phyloP scores from a whole-genome alignment of 768 basidiomycete species.

The Xerocomellus chrysenteron region DNA sequence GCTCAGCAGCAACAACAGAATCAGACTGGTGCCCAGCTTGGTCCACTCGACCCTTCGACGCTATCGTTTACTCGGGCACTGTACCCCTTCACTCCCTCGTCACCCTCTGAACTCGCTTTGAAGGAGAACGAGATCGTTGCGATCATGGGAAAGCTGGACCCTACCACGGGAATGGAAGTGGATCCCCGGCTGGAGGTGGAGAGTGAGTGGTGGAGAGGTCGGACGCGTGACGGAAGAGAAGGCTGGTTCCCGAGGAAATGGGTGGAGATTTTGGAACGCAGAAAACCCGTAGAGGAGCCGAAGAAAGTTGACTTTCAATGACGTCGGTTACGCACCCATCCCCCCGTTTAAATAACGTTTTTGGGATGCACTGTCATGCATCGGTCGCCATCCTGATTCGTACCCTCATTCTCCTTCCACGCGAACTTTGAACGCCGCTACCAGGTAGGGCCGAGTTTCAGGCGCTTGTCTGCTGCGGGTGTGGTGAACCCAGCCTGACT shows the following conservation, averaged over 20 bases:
- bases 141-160: constrained; percentile 78
- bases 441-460: no score
- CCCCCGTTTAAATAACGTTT: no score
- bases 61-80: constrained; percentile 83
- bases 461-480: no score
- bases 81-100: constrained; percentile 74
- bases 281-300: constrained; percentile 33
- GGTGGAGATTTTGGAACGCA: constrained; percentile 69
- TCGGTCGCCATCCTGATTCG: no score
- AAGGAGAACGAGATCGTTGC: constrained; percentile 93
- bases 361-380: no score
- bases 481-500: no score
- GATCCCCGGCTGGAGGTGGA: constrained; percentile 59
- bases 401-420: no score
- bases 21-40: constrained; percentile 35
- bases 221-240: constrained; percentile 86
- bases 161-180: constrained; percentile 63
- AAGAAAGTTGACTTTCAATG: constrained; percentile 40
- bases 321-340: no score
- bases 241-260: constrained; percentile 96
- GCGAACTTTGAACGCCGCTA: no score
- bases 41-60: constrained; percentile 73
- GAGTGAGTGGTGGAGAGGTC: constrained; percentile 92
- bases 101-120: constrained; percentile 75
- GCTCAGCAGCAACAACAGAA: constrained; percentile 47